phyloP scores from a whole-genome alignment of 208 protist genomes.

The Sergeia podlipaevii region DNA sequence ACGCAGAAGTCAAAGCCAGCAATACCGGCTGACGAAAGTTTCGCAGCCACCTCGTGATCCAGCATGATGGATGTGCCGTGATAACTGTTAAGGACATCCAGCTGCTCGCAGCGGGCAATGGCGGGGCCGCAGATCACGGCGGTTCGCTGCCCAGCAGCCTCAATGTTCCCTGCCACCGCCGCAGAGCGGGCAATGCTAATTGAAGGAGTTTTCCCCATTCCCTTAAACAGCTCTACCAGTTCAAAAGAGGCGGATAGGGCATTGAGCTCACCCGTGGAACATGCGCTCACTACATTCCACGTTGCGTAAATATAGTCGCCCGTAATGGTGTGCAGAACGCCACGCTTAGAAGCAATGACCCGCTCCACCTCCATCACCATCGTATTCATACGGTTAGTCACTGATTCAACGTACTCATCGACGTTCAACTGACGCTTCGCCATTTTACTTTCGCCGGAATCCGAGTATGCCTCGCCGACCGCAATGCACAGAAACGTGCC shows the following conservation, averaged over 20 bases:
- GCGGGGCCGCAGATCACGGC: conserved; percentile 1
- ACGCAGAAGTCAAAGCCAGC: conserved; percentile 6
- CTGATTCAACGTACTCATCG: no score
- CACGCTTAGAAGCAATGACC: neutral
- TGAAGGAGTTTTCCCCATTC: neutral
- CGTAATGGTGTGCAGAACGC: conserved; percentile 1
- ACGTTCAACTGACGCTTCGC: no score
- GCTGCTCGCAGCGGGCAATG: conserved; percentile 1
- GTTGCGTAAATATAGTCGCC: conserved; percentile 1
- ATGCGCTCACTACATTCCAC: conserved; percentile 11
- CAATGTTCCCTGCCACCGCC: conserved; percentile 7
- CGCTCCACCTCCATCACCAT: neutral
- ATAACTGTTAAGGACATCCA: neutral
- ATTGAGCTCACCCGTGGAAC: neutral
- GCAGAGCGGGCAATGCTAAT: conserved; percentile 1
- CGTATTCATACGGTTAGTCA: neutral
- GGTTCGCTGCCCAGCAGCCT: neutral
- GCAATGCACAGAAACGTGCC: conserved; percentile 5
- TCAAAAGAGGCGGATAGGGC: neutral
- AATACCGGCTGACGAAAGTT: neutral
- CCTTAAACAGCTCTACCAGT: neutral
- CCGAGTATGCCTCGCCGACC: no score
- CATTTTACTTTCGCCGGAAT: no score
- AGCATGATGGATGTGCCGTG: conserved; percentile 12
- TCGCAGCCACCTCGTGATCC: conserved; percentile 1